A percentile compares a stretch with the other conserved stretches of the same genome.
Evolutionary conservation across 75 land plant genomes (phyloP).

Genomic region (Ceratopteris richardii): DNA sequence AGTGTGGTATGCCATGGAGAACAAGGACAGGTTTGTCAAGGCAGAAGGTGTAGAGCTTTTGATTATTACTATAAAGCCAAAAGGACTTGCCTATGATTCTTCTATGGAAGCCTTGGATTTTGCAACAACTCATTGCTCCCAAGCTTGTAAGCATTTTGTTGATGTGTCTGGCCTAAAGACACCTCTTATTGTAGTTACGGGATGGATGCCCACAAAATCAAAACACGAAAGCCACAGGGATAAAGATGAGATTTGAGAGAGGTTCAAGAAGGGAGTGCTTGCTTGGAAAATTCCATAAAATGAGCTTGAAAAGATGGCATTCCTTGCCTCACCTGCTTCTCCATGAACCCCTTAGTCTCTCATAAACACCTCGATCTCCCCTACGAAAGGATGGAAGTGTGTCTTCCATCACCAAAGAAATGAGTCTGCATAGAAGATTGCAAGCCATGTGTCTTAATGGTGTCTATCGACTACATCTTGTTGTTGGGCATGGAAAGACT

Average conservation of each 20-base stretch:
- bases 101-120: constrained; percentile 91
- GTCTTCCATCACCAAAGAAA: too few species aligned
- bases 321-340: too few species aligned
- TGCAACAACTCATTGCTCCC: constrained; percentile 87
- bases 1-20: constrained; percentile 94
- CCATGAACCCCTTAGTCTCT: too few species aligned
- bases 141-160: constrained; percentile 94
- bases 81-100: constrained; percentile 79
- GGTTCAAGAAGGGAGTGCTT: constrained; percentile 89
- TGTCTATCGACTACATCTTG: too few species aligned
- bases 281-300: constrained; percentile 82
- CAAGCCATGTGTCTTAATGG: too few species aligned
- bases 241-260: constrained; percentile 84
- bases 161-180: constrained; percentile 97
- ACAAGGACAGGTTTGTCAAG: constrained; percentile 94
- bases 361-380: too few species aligned
- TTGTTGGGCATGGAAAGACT: too few species aligned
- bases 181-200: constrained; percentile 94
- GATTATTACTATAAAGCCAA: constrained; percentile 99
- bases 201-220: constrained; percentile 78
- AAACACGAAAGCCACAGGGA: constrained; percentile 54
- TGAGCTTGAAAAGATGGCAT: constrained; percentile 96
- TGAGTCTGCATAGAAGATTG: too few species aligned
- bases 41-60: constrained; percentile 97
- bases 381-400: too few species aligned